Evolutionary conservation across 2,329 filamentous ascomycete species (phyloP).

Genomic region (Ceratocystis harringtonii): DNA sequence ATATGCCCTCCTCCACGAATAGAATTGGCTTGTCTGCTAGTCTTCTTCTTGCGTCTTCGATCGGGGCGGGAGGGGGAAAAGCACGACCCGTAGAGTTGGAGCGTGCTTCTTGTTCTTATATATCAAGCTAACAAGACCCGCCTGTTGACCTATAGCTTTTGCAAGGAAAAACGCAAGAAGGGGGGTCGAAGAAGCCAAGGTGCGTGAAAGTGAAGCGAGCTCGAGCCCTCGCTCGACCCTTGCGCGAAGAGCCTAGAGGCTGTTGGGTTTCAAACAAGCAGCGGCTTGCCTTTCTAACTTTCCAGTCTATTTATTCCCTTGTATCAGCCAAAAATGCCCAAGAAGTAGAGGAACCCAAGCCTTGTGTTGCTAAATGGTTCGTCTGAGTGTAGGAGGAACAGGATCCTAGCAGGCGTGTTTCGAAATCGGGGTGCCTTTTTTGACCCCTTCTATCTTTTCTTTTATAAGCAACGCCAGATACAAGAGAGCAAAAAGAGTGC

Average conservation of each 20-base stretch:
- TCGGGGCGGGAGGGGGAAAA: not conserved
- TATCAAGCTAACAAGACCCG: not conserved
- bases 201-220: not conserved
- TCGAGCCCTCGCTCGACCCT: slow-evolving; percentile 4
- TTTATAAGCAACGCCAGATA: not conserved
- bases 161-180: not conserved
- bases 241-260: not conserved
- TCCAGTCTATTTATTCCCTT: slow-evolving; percentile 2
- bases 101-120: slow-evolving; percentile 6
- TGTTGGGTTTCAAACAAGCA: slow-evolving; percentile 3
- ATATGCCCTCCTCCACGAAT: slow-evolving; percentile 2
- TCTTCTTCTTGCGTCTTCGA: not conserved
- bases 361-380: not conserved
- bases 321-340: not conserved
- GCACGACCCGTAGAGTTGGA: not conserved
- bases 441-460: not conserved
- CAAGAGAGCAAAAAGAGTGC: not conserved
- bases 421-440: not conserved
- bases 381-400: not conserved
- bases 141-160: not conserved
- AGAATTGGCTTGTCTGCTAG: slow-evolving; percentile 3
- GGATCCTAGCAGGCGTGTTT: slow-evolving; percentile 2
- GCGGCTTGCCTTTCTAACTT: not conserved
- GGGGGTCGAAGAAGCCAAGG: not conserved
- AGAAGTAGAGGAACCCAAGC: not conserved